These are phyloP conservation scores for Naganishia friedmannii DNA, from an alignment of 768 basidiomycete species.

Conservation along the genomic window DNA sequence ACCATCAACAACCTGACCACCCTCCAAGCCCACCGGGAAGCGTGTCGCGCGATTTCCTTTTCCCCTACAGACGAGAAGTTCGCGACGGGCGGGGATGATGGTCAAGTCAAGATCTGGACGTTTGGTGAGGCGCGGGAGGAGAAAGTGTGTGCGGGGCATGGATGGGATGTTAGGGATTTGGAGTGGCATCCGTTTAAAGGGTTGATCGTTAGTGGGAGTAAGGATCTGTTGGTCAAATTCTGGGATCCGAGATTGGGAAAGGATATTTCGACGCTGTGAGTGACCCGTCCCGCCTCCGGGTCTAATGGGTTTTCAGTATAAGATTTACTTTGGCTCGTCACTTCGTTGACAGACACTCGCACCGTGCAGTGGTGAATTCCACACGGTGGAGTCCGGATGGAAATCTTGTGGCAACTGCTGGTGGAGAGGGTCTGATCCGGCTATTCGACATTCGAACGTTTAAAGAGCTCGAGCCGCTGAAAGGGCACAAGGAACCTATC, in stretches of 20 bases:
- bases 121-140: conserved; percentile 90
- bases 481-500: conserved; percentile 97
- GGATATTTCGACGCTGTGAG: conserved; percentile 82
- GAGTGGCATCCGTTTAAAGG: conserved; percentile 99
- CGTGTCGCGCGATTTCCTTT: conserved; percentile 85
- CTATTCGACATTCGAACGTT: conserved; percentile 98
- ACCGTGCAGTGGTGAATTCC: conserved; percentile 95
- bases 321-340: too few relatives aligned
- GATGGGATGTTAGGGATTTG: conserved; percentile 82
- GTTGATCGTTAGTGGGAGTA: conserved; percentile 87
- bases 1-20: conserved; percentile 98
- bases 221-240: conserved; percentile 98
- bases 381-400: conserved; percentile 92
- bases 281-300: conserved; percentile 17
- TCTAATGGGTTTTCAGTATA: too few relatives aligned
- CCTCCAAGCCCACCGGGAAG: conserved; percentile 90
- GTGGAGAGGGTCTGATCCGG: conserved; percentile 87
- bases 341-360: conserved; percentile 95
- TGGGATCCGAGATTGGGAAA: conserved; percentile 97
- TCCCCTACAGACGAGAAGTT: conserved; percentile 88
- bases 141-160: conserved; percentile 73
- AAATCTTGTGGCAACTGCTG: conserved; percentile 87
- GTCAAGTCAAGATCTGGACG: conserved; percentile 89
- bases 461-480: conserved; percentile 87
- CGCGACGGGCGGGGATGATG: conserved; percentile 93